Evolutionary conservation across 169 alveolate genomes (phyloP), one percentile per base, ranked within the genome.

Genomic region (Theileria sp.): DNA sequence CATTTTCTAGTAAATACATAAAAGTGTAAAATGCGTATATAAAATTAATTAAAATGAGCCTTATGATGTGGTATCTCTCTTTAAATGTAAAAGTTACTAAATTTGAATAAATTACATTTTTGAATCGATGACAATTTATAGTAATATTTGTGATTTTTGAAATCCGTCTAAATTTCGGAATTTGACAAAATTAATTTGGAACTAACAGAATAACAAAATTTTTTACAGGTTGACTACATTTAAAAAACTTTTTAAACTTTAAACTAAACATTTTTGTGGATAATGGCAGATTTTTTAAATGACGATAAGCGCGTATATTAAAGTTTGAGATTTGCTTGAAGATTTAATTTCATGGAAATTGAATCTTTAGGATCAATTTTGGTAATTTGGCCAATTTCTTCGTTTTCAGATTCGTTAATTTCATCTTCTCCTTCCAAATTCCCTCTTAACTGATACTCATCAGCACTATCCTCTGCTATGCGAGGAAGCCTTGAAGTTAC

Each of bases 361-460:
- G 54, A 10, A 44, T 44, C 54, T 8, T 44, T 44, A 44, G 54
- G 54, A 13, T 44, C 54, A 13, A 44, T 44, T 44, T 10, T 44
- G 17, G 54, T 44, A 44, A 44, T 4, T 44, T 44, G 54, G 12
- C 17, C 15, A 3, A 10, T 44, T 44, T 44, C 54, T 10, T 13
- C 17, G 15, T 44, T 44, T 44, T 44, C 54, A 44, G 17, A 44
- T 44, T 44, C 54, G 8, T 44, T 13, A 0, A n/a, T 34, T 15
- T 21, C 38, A 3, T 64, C 72, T 8, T 26, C 50, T 32, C 72
- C 72, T 21, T 64, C 72, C 17, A 21, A 5, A 21, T 64, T 64
- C 6, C 72, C 72, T 30, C 72, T 64, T 3, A 64, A 38, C 50
- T 64, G 72, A 32, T 64, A 64, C 38, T 64, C 72, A 38, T 64